Evolutionary conservation across 2,329 filamentous ascomycete species (phyloP).

Genomic region (Microdochium paspali): DNA sequence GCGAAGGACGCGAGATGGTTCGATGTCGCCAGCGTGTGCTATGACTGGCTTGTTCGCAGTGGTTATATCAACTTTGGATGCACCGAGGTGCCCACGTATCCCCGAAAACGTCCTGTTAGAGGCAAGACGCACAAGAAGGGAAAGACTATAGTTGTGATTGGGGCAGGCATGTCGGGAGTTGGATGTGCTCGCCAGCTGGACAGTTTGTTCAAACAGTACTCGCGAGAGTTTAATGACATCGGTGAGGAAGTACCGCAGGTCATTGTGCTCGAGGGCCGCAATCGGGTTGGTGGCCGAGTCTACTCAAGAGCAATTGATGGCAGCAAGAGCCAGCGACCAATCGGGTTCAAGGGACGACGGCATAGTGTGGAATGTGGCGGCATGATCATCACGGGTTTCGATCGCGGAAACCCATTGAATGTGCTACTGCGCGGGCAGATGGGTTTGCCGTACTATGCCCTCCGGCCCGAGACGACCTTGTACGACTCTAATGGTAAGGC

Average conservation of each 20-base stretch:
- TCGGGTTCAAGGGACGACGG: constrained; percentile 44
- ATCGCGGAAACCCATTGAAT: constrained; percentile 89
- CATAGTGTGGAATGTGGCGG: constrained; percentile 94
- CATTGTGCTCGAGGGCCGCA: constrained; percentile 76
- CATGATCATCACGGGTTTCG: constrained; percentile 96
- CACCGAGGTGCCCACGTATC: constrained; percentile 52
- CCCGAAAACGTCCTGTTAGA: constrained; percentile 27
- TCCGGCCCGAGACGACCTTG: constrained; percentile 74
- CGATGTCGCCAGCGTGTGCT: constrained; percentile 76
- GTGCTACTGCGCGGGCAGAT: constrained; percentile 85
- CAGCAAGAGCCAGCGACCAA: constrained; percentile 42
- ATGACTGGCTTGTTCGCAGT: constrained; percentile 82
- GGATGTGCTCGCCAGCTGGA: constrained; percentile 89
- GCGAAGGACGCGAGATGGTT: constrained; percentile 84
- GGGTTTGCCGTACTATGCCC: constrained; percentile 72
- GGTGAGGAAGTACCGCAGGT: constrained; percentile 65
- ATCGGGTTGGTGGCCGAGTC: constrained; percentile 81
- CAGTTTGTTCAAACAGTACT: constrained; percentile 73
- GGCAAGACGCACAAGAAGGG: constrained; percentile 37
- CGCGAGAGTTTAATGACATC: constrained; percentile 52
- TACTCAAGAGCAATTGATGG: constrained; percentile 68
- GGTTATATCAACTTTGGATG: constrained; percentile 98
- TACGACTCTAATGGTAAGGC: constrained; percentile 76
- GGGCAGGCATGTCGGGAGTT: constrained; percentile 88
- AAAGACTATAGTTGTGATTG: constrained; percentile 77